A percentile compares a stretch with the other conserved stretches of the same genome.
Conservation (phyloP, 495 filamentous ascomycete genomes). For the Aspergillus ostianus region DNA sequence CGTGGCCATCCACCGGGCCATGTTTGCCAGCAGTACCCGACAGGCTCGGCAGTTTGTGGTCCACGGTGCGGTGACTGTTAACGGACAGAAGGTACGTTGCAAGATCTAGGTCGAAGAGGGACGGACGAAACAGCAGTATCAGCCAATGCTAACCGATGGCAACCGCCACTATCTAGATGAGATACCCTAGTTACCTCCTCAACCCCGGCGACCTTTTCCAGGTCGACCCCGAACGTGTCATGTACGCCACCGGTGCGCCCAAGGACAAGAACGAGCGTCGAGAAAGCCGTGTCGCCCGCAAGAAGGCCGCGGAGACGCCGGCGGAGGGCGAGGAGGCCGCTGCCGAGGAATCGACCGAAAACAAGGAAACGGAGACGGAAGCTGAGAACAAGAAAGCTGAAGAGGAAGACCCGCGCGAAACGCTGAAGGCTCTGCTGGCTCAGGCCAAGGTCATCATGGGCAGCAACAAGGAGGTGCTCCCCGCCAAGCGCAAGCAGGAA, state of each 20-base stretch:
- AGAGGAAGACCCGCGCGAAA: conserved; percentile 37
- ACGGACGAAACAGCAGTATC: not conserved
- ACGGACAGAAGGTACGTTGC: conserved; percentile 79
- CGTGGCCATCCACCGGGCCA: conserved; percentile 82
- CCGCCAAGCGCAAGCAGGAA: conserved; percentile 62
- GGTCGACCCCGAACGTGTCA: conserved; percentile 82
- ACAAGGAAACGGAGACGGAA: conserved; percentile 24
- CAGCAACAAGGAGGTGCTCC: conserved; percentile 44
- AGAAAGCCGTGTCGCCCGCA: conserved; percentile 32
- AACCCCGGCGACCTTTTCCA: conserved; percentile 98
- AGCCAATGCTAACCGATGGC: not conserved
- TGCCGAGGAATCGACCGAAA: conserved; percentile 26
- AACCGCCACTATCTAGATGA: conserved; percentile 61
- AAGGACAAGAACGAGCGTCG: conserved; percentile 56
- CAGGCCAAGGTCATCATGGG: conserved; percentile 56
- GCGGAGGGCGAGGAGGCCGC: conserved; percentile 28
- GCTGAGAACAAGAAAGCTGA: conserved; percentile 22
- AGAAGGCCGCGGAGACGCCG: conserved; percentile 23
- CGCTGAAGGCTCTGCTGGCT: conserved; percentile 49
- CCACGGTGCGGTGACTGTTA: conserved; percentile 91
- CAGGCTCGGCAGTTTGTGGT: conserved; percentile 93
- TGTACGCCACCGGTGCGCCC: conserved; percentile 77
- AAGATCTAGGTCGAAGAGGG: conserved; percentile 1
- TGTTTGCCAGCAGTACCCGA: conserved; percentile 92
- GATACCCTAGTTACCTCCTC: conserved; percentile 86